phyloP scores from a whole-genome alignment of 495 filamentous ascomycete species.

The Neurospora sp. region DNA sequence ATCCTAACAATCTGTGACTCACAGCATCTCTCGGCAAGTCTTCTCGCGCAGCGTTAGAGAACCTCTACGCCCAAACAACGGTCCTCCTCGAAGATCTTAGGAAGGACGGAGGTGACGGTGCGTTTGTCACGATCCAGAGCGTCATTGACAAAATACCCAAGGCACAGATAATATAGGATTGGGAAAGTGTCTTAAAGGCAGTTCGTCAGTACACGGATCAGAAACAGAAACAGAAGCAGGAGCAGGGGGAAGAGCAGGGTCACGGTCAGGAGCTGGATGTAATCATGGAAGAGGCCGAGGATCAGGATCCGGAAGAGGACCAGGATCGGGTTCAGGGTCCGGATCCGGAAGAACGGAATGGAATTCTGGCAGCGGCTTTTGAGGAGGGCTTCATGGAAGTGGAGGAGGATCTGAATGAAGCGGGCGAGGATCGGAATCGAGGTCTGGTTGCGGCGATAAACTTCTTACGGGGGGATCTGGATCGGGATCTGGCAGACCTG shows the following conservation, averaged over 20 bases:
- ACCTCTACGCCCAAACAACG: constrained; percentile 76
- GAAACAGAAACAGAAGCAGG: background rate
- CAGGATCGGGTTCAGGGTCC: background rate
- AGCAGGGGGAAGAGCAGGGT: background rate
- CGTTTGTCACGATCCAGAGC: constrained; percentile 77
- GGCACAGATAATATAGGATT: constrained; percentile 14
- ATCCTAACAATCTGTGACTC: constrained; percentile 12
- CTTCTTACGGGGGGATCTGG: background rate
- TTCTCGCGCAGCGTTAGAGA: constrained; percentile 76
- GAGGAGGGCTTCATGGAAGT: background rate
- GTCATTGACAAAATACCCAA: constrained; percentile 40
- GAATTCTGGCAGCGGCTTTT: background rate
- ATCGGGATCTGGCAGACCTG: background rate
- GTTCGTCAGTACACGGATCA: background rate
- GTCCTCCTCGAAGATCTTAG: constrained; percentile 75
- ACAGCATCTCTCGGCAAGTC: constrained; percentile 84
- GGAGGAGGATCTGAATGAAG: background rate
- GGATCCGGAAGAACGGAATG: background rate
- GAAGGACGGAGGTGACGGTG: constrained; percentile 73
- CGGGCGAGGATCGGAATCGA: too few relatives aligned
- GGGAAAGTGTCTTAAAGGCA: background rate
- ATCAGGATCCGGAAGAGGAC: background rate
- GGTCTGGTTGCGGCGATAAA: background rate
- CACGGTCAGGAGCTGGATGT: background rate
- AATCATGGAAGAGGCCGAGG: background rate